phyloP scores from a whole-genome alignment of 1,139 yeast species.

The Spathaspora sp. region DNA sequence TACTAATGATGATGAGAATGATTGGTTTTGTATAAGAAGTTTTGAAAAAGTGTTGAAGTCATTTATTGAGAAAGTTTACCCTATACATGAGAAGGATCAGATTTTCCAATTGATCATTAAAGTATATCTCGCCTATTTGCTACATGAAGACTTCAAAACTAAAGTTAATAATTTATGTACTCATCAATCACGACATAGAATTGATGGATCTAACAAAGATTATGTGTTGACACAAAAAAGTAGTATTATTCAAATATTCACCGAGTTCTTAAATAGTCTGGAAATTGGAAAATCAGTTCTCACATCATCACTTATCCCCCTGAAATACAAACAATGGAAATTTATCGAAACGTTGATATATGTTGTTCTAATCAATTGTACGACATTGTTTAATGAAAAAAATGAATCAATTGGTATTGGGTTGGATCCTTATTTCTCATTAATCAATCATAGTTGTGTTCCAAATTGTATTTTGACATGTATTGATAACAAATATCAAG shows the following conservation, averaged over 20 bases:
- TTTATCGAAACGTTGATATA: slow-evolving; percentile 12
- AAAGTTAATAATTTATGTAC: slow-evolving; percentile 13
- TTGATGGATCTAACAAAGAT: not conserved
- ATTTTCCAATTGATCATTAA: slow-evolving; percentile 6
- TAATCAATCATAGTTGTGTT: slow-evolving; percentile 31
- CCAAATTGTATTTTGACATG: slow-evolving; percentile 25
- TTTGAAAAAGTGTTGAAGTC: slow-evolving; percentile 7
- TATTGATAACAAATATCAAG: slow-evolving; percentile 12
- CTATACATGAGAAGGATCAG: not conserved
- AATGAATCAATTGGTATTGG: slow-evolving; percentile 28
- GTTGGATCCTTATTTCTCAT: slow-evolving; percentile 35
- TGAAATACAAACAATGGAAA: slow-evolving; percentile 12
- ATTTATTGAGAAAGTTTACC: not conserved
- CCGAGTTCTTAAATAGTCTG: slow-evolving; percentile 6
- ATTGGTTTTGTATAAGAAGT: not conserved
- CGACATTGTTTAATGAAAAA: slow-evolving; percentile 7
- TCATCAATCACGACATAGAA: slow-evolving; percentile 10
- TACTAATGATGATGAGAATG: slow-evolving; percentile 4
- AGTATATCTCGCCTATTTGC: slow-evolving; percentile 9
- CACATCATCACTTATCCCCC: slow-evolving; percentile 2
- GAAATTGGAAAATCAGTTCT: slow-evolving; percentile 6
- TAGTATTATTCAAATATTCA: slow-evolving; percentile 6
- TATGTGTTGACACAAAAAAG: slow-evolving; percentile 6
- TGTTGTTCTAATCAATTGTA: slow-evolving; percentile 12
- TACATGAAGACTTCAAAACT: slow-evolving; percentile 8